Evolutionary conservation across 1,284 basidiomycete genomes (phyloP).

Genomic region (Irpex rosettiformis): DNA sequence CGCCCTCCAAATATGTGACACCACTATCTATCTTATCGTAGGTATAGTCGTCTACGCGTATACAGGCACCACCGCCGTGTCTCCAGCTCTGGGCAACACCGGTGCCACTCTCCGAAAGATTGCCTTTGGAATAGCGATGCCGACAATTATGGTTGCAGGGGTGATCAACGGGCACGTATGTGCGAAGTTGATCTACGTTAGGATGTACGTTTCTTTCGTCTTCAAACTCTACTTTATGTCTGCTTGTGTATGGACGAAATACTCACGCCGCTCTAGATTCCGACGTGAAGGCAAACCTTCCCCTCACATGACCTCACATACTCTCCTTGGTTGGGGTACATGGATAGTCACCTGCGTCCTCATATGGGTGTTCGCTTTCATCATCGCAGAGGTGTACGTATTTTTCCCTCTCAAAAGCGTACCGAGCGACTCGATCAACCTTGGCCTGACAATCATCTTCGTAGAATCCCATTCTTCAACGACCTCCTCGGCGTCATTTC

Average conservation of each 20-base stretch:
- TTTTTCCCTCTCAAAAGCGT: no score
- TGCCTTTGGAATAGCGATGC: slow-evolving; percentile 30
- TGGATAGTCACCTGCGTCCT: slow-evolving; percentile 27
- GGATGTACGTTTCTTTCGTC: slow-evolving; percentile 21
- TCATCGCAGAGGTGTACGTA: slow-evolving; percentile 32
- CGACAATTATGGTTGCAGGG: slow-evolving; percentile 31
- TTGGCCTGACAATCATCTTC: slow-evolving; percentile 28
- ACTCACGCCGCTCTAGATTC: slow-evolving; percentile 21
- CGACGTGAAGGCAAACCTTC: slow-evolving; percentile 23
- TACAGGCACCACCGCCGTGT: slow-evolving; percentile 24
- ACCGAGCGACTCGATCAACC: no score
- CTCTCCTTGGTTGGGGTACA: slow-evolving; percentile 27
- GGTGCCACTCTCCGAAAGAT: slow-evolving; percentile 23
- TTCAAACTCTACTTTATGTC: background rate
- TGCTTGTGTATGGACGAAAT: background rate
- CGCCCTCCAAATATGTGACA: slow-evolving; percentile 28
- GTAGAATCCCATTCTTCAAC: slow-evolving; percentile 34
- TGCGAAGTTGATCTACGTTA: slow-evolving; percentile 30
- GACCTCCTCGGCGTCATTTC: slow-evolving; percentile 30
- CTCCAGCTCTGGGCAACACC: slow-evolving; percentile 31
- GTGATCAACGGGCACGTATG: slow-evolving; percentile 32
- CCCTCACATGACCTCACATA: slow-evolving; percentile 28
- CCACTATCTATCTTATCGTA: slow-evolving; percentile 30
- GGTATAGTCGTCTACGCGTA: slow-evolving; percentile 31
- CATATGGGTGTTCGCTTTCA: slow-evolving; percentile 28